phyloP scores from a whole-genome alignment of 176 grass and related monocot genomes.

The Oryza nivara region DNA sequence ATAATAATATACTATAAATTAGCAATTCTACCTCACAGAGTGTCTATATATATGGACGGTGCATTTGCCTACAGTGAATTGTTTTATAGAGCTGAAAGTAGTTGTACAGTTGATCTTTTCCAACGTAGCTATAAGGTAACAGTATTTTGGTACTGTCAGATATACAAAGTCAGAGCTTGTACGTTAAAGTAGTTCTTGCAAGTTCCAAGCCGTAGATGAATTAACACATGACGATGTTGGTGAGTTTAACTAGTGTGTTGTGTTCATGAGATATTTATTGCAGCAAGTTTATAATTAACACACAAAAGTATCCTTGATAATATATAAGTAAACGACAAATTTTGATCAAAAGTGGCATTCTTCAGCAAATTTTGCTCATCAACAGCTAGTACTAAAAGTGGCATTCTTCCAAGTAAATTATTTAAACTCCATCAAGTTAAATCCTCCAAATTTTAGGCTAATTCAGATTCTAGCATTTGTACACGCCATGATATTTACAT shows the following conservation, averaged over 20 bases:
- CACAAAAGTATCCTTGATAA: not conserved
- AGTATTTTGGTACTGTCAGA: slow-evolving; percentile 12
- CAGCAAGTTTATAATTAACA: not conserved
- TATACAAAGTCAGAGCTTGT: slow-evolving; percentile 8
- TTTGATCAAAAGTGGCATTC: not conserved
- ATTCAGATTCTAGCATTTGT: not conserved
- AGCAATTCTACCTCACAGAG: not conserved
- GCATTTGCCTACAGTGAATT: not conserved
- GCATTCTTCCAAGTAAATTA: not conserved
- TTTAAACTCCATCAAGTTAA: not conserved
- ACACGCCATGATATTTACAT: slow-evolving; percentile 16
- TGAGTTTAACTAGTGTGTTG: not conserved
- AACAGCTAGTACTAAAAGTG: not conserved
- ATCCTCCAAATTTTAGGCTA: not conserved
- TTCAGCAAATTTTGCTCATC: not conserved
- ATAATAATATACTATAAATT: not conserved
- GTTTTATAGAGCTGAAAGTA: not conserved
- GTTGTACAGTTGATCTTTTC: not conserved
- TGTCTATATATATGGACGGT: slow-evolving; percentile 4
- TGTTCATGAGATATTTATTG: not conserved
- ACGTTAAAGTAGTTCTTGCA: not conserved
- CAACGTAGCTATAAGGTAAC: slow-evolving; percentile 31
- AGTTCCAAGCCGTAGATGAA: not conserved
- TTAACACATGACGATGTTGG: not conserved
- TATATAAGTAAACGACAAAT: not conserved